Evolutionary conservation across 768 basidiomycete genomes (phyloP).

Genomic region (Boletus subparvulus): DNA sequence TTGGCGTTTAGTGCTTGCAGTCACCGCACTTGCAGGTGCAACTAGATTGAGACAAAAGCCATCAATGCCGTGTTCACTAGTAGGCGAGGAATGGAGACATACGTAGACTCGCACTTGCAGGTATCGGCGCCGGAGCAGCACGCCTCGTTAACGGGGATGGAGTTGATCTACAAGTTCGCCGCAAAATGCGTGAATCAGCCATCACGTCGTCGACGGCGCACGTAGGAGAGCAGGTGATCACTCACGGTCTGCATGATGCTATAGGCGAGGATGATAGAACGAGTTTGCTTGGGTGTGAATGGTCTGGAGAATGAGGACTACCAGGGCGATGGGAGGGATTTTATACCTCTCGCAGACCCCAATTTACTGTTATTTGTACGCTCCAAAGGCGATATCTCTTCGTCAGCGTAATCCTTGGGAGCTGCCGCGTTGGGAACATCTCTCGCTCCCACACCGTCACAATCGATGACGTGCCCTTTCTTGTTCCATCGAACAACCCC

Average conservation of each 20-base stretch:
- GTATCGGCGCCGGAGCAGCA: constrained; percentile 11
- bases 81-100: neutral
- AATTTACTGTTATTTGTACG: neutral
- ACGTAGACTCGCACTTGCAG: constrained; percentile 17
- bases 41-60: neutral
- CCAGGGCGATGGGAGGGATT: neutral
- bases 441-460: neutral
- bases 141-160: constrained; percentile 19
- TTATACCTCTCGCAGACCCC: constrained; percentile 5
- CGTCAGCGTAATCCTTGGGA: neutral
- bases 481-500: neutral
- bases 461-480: neutral
- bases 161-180: neutral
- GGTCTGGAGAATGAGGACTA: neutral
- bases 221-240: neutral
- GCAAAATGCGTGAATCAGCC: neutral
- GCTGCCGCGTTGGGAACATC: neutral
- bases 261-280: neutral
- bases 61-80: neutral
- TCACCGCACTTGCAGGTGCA: constrained; percentile 20
- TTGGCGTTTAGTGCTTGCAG: constrained; percentile 2
- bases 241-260: constrained; percentile 18
- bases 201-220: neutral
- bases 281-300: neutral
- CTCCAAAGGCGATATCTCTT: neutral